Base-by-base conservation (phyloP, 208 protist species). In the Wallacemonas collosoma region DNA sequence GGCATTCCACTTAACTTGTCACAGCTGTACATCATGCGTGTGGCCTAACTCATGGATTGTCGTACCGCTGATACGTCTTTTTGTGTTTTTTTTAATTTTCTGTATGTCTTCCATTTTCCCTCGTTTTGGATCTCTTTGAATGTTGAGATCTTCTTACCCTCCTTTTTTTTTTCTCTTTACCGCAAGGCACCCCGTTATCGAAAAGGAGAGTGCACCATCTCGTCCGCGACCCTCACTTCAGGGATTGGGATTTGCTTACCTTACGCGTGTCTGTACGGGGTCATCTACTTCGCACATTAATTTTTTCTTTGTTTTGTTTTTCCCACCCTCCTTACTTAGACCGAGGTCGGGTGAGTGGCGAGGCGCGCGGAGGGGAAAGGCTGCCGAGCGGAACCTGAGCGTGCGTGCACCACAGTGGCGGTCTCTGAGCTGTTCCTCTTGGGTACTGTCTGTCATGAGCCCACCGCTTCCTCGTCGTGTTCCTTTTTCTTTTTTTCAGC, bases 21-120 rank as follows among this genome's bases (percentile, higher is more conserved):
- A 56, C 64, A 61, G 55, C 17, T 60, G 41, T 72, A 64, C 45
- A 60, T 72, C 60, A 68, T 67, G 50, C 35, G 3, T 44, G 54
- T 17, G 38, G 65, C 54, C 47, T 70, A 60, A 61, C 8, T 38
- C 5, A 61, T 50, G 14, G 47, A 39, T 15, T 54, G 50, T 8
- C 35, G 38, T 17, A 56, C n/a, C 2, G n/a, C 26, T n/a, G 51
- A 53, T 57, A 9, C 48, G 54, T 56, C 7, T 57, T 40, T 57
- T 54, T 68, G 9, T 36, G 43, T 45, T 68, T 26, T 54, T 68
- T 68, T 39, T 45, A 51, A 5, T 54, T 68, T 54, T 39, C 69
- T 68, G 47, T 38, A 7, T 62, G 48, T 73, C 26, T 26, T 56
- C 56, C 12, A 56, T 74, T 50, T 68, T 50, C 15, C 54, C 74